Evolutionary conservation across 805 yeast species (phyloP).

Genomic region (Starmerella sp.): DNA sequence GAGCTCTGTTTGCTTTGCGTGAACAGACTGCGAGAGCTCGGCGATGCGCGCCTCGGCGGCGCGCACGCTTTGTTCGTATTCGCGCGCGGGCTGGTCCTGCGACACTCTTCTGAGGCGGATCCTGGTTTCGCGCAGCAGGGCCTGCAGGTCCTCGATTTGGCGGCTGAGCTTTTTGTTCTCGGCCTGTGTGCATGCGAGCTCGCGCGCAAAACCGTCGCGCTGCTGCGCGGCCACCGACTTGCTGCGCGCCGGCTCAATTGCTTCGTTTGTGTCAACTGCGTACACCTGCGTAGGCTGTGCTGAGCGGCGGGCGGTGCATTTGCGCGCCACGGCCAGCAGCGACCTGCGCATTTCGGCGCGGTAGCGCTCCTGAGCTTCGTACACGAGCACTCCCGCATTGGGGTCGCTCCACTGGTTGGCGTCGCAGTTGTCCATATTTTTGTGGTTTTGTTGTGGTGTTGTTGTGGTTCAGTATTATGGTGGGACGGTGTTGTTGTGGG

Average conservation of each 20-base stretch:
- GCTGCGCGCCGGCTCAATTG: background rate
- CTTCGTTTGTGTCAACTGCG: background rate
- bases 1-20: background rate
- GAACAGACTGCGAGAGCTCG: background rate
- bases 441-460: background rate
- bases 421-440: background rate
- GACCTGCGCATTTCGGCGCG: background rate
- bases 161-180: background rate
- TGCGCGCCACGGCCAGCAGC: background rate
- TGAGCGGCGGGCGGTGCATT: background rate
- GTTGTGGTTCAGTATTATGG: background rate
- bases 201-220: background rate
- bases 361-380: background rate
- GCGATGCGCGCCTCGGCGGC: background rate
- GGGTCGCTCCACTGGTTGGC: background rate
- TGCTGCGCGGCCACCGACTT: background rate
- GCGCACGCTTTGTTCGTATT: background rate
- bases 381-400: background rate
- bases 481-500: background rate
- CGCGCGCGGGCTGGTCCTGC: background rate
- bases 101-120: background rate
- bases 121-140: background rate
- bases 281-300: background rate
- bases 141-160: background rate
- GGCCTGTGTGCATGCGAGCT: background rate